phyloP scores from a whole-genome alignment of 768 basidiomycete genomes.

The Leccinum uliginosum region DNA sequence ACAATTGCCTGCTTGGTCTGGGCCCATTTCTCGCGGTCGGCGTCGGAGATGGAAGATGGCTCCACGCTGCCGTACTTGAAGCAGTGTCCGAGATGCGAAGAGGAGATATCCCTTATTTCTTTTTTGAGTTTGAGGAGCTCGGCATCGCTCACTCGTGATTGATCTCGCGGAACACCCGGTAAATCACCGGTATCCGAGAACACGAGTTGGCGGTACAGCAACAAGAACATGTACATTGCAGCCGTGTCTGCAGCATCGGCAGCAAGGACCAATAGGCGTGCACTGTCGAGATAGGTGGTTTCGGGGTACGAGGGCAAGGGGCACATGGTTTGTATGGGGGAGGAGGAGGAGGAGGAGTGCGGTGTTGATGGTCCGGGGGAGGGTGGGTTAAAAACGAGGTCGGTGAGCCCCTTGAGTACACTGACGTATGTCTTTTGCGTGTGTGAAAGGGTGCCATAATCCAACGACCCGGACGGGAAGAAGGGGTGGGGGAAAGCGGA shows the following conservation, averaged over 20 bases:
- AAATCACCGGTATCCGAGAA: conserved; percentile 42
- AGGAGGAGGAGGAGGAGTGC: conserved; percentile 19
- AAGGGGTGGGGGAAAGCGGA: conserved; percentile 42
- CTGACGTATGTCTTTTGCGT: conserved; percentile 45
- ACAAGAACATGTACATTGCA: conserved; percentile 73
- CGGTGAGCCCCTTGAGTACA: conserved; percentile 55
- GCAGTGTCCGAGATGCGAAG: conserved; percentile 57
- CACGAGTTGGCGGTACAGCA: conserved; percentile 75
- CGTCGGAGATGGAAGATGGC: conserved; percentile 22
- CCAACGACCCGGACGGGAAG: conserved; percentile 38
- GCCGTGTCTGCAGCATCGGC: conserved; percentile 73
- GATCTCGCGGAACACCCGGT: conserved; percentile 24
- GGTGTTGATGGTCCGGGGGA: conserved; percentile 32
- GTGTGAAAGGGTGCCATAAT: conserved; percentile 43
- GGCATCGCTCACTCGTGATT: conserved; percentile 42
- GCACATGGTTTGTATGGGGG: conserved; percentile 30
- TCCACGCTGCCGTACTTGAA: conserved; percentile 37
- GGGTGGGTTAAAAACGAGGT: conserved; percentile 61
- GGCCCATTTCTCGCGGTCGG: conserved; percentile 51
- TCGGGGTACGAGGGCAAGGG: conserved; percentile 58
- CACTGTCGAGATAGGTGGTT: conserved; percentile 75
- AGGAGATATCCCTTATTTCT: conserved; percentile 67
- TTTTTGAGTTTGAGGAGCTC: conserved; percentile 61
- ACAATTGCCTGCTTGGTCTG: conserved; percentile 60
- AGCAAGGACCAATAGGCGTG: conserved; percentile 60